phyloP scores from a whole-genome alignment of 768 basidiomycete genomes.

The Kwoniella mangroviensis region DNA sequence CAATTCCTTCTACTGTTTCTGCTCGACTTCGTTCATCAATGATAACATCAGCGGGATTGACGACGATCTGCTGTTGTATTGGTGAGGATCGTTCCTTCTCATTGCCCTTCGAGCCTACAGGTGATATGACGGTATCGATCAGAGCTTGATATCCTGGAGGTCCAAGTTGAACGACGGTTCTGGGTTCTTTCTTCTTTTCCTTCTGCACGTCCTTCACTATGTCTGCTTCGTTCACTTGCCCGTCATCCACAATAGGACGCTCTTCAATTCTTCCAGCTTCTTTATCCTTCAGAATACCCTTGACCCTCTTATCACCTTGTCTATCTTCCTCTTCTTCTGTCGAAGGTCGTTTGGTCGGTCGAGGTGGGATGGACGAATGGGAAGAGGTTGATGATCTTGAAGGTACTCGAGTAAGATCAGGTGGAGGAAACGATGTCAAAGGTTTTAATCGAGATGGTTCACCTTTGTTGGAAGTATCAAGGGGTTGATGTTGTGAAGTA shows the following conservation, averaged over 20 bases:
- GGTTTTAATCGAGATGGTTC: slow-evolving; percentile 16
- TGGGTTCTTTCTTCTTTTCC: background rate
- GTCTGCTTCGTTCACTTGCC: background rate
- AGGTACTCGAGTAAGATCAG: slow-evolving; percentile 2
- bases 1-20: no score
- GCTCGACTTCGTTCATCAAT: background rate
- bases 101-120: background rate
- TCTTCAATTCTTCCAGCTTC: background rate
- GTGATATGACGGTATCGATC: background rate
- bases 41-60: background rate
- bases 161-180: slow-evolving; percentile 13
- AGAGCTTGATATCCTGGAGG: slow-evolving; percentile 13
- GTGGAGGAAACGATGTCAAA: slow-evolving; percentile 11
- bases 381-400: background rate
- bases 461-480: background rate
- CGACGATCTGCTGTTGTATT: background rate
- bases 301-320: background rate
- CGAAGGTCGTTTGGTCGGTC: slow-evolving; percentile 2
- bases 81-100: background rate
- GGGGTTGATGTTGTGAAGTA: background rate
- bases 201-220: background rate
- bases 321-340: background rate
- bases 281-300: background rate
- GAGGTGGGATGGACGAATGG: background rate
- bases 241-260: background rate